Evolutionary conservation across 495 filamentous ascomycete genomes (phyloP), one percentile per base, ranked within the genome.

Genomic region (Jackrogersella minutella): DNA sequence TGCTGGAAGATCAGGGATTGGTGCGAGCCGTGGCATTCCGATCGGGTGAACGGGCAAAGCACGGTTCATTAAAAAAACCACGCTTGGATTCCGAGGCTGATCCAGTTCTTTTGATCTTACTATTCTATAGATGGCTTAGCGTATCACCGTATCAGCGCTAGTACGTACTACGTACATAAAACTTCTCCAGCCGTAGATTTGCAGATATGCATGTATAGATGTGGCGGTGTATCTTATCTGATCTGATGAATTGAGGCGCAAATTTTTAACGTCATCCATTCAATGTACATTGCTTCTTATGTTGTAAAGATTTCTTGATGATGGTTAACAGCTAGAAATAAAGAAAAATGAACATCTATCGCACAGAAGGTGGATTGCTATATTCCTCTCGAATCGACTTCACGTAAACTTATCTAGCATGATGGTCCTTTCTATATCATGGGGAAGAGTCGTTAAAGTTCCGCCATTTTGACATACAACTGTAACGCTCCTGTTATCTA

Each of bases 11-110:
- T 44, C 17, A 3, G 55, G 39, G 57, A 43, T 56, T 44, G 54
- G 50, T n/a, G 36, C 60, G 60, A 70, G 70, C 70, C 70, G 71
- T 73, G 54, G 62, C 54, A 73, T 73, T 73, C 71, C 71, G 71
- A 66, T 61, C 71, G 58, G 61, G 70, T 66, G 62, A 65, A 65
- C 58, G 66, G 66, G 58, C 44, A 41, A 31, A 64, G 55, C 52
- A 40, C 51, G 52, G 61, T 64, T 55, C 61, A 41, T 63, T 14
- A 30, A 22, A 31, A 47, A 17, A 63, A 44, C 19, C 40, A 37
- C 17, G 24, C 60, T 31, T 24, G 7, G 30, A 30, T 50, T 43
- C 30, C 53, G 31, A 52, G 22, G 47, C 9, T 26, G 26, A 36
- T 24, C 58, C 40, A 54, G 58, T 47, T 55, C 28, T 28, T 34